Evolutionary conservation across 2,329 filamentous ascomycete genomes (phyloP).

Genomic region (Calonectria pauciramosa): DNA sequence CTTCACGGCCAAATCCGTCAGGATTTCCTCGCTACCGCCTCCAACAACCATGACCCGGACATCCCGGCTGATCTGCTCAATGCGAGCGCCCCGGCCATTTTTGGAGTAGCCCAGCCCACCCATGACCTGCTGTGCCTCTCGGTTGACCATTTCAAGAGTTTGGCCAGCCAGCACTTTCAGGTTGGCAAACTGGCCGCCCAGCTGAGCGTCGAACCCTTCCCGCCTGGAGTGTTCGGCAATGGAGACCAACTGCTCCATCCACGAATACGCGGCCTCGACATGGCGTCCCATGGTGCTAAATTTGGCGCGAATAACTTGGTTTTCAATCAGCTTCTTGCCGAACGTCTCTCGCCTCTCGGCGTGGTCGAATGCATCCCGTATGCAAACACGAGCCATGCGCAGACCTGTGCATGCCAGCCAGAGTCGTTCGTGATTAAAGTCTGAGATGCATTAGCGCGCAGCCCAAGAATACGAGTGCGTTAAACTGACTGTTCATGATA

Average conservation of each 20-base stretch:
- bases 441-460: background rate
- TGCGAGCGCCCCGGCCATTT: constrained; percentile 60
- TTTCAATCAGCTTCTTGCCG: constrained; percentile 68
- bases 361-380: constrained; percentile 65
- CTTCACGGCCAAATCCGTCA: constrained; percentile 64
- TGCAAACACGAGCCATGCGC: constrained; percentile 67
- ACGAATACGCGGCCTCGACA: constrained; percentile 60
- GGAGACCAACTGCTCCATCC: constrained; percentile 33
- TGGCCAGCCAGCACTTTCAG: constrained; percentile 25
- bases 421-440: constrained; percentile 72
- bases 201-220: background rate
- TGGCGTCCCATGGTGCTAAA: constrained; percentile 69
- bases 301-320: constrained; percentile 72
- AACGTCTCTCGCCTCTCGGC: constrained; percentile 68
- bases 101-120: constrained; percentile 67
- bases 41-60: constrained; percentile 64
- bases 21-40: constrained; percentile 69
- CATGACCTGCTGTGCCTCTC: constrained; percentile 67
- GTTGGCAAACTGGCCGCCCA: constrained; percentile 26
- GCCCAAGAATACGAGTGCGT: background rate
- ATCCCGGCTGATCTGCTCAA: constrained; percentile 68
- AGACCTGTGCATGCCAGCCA: constrained; percentile 70
- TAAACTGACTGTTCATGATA: constrained; percentile 30
- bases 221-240: background rate
- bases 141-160: constrained; percentile 23